A percentile compares a stretch with the other conserved stretches of the same genome.
phyloP scores from a whole-genome alignment of 2,329 filamentous ascomycete genomes.

The Microdochium paspali region DNA sequence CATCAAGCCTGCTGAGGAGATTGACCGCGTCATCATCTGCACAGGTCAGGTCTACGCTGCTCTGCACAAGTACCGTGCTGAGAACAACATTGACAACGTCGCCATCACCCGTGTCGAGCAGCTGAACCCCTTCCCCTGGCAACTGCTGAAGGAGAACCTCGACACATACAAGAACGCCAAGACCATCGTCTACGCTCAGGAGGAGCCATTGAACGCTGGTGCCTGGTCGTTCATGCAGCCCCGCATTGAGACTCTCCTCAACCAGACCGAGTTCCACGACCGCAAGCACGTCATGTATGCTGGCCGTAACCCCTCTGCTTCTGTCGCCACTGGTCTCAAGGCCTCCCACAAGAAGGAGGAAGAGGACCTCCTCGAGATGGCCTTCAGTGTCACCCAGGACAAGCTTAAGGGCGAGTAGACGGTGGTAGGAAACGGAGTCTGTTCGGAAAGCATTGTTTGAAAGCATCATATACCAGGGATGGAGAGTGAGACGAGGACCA shows the following conservation, averaged over 20 bases:
- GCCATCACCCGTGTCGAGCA: conserved; percentile 96
- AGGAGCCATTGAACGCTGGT: conserved; percentile 95
- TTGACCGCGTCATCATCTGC: conserved; percentile 91
- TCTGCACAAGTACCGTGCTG: conserved; percentile 81
- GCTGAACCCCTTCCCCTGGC: conserved; percentile 98
- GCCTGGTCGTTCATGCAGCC: conserved; percentile 97
- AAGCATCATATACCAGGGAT: not conserved
- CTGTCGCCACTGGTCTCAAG: conserved; percentile 91
- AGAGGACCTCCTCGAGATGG: conserved; percentile 64
- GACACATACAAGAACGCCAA: conserved; percentile 96
- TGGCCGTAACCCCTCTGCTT: conserved; percentile 85
- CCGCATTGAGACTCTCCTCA: conserved; percentile 90
- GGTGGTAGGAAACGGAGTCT: not conserved
- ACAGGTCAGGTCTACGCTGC: conserved; percentile 89
- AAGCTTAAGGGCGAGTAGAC: conserved; percentile 58
- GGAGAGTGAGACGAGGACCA: too few species aligned
- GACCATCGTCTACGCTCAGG: conserved; percentile 94
- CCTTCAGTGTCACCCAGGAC: conserved; percentile 56
- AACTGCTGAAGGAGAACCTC: conserved; percentile 91
- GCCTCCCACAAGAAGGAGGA: conserved; percentile 84
- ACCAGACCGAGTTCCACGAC: conserved; percentile 86
- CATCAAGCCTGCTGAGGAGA: conserved; percentile 74
- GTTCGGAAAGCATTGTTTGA: not conserved
- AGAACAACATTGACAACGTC: conserved; percentile 79
- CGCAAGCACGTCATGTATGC: conserved; percentile 96